These are phyloP conservation scores for Fusarium mundagurra DNA, from an alignment of 2,329 filamentous ascomycete species.

Conservation along the genomic window DNA sequence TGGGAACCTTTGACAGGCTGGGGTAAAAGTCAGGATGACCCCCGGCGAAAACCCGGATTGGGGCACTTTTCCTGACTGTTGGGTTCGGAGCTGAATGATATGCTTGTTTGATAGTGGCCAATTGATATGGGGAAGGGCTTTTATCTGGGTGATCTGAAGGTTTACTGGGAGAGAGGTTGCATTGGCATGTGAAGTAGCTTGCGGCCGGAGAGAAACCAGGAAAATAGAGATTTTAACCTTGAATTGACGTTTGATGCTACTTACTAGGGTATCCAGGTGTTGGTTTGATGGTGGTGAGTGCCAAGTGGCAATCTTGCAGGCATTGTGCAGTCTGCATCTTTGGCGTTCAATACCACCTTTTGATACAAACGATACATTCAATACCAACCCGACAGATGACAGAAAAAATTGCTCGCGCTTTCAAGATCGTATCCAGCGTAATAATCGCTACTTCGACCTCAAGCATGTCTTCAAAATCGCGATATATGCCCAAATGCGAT, in stretches of 20 bases:
- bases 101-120: conserved; percentile 8
- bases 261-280: too few relatives aligned
- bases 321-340: not conserved
- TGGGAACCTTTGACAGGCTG: conserved; percentile 33
- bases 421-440: rapidly evolving
- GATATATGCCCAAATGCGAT: not conserved
- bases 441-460: rapidly evolving
- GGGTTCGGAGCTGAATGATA: not conserved
- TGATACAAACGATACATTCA: rapidly evolving
- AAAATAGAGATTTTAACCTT: not conserved
- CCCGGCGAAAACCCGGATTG: not conserved
- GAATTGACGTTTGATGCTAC: not conserved
- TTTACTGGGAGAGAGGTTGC: not conserved
- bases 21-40: conserved; percentile 2
- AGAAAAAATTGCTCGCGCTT: rapidly evolving
- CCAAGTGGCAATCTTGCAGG: not conserved
- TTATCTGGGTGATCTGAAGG: not conserved
- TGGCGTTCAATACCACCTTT: rapidly evolving
- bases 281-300: not conserved
- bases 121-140: not conserved
- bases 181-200: not conserved
- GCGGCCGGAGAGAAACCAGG: not conserved
- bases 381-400: rapidly evolving
- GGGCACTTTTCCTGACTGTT: not conserved
- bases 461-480: not conserved